Conservation (phyloP, 306 rosid species). For the Vigna trinervia region DNA sequence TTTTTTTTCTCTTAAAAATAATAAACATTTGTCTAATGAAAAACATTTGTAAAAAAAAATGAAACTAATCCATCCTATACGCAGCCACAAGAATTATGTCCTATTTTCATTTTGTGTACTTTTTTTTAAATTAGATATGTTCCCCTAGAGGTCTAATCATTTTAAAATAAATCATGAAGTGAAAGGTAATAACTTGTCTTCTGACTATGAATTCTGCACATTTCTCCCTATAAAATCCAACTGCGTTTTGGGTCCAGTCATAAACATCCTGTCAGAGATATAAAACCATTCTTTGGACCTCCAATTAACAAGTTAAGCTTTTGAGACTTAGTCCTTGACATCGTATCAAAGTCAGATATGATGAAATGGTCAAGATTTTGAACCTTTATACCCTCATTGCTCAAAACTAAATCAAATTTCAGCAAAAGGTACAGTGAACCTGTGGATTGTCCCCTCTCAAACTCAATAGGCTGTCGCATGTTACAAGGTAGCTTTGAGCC, state of each 20-base stretch:
- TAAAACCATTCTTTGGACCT: neutral
- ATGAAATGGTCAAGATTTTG: neutral
- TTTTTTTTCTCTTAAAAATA: neutral
- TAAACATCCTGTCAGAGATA: neutral
- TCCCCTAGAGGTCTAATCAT: neutral
- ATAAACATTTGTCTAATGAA: slow-evolving; percentile 5
- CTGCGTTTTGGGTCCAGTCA: slow-evolving; percentile 7
- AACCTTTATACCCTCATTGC: neutral
- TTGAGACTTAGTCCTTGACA: neutral
- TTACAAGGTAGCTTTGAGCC: neutral
- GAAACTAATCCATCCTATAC: slow-evolving; percentile 8
- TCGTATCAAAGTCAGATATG: neutral
- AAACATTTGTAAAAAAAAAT: slow-evolving; percentile 24
- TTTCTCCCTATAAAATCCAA: neutral
- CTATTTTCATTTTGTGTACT: slow-evolving; percentile 3
- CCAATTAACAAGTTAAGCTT: slow-evolving; percentile 1
- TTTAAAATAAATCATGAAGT: neutral
- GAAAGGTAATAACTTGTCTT: neutral
- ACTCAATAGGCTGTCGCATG: neutral
- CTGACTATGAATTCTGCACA: neutral
- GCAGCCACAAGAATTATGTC: neutral
- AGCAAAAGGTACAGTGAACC: neutral
- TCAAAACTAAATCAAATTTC: neutral
- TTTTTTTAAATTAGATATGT: neutral
- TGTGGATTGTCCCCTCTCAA: neutral